These are phyloP conservation scores for Lecanicillium sp. DNA, from an alignment of 2,329 filamentous ascomycete genomes.

Conservation along the genomic window DNA sequence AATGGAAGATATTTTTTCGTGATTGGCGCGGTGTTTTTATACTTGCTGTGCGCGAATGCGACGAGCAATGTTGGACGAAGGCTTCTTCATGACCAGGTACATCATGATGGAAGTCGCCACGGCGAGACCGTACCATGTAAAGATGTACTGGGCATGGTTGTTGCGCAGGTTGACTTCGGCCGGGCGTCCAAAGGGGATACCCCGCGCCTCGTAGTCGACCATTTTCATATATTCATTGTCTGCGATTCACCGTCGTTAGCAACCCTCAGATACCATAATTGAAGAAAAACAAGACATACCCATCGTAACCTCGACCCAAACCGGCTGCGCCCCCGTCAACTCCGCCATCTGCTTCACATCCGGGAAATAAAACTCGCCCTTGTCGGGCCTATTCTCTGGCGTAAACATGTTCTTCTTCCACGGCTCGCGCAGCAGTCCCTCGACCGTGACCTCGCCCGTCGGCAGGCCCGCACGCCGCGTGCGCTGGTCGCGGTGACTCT, in stretches of 20 bases:
- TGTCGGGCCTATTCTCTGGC: slow-evolving; percentile 76
- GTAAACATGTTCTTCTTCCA: slow-evolving; percentile 99
- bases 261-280: background rate
- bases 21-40: slow-evolving; percentile 5
- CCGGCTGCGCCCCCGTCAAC: slow-evolving; percentile 71
- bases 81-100: slow-evolving; percentile 89
- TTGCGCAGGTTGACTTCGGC: slow-evolving; percentile 91
- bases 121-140: slow-evolving; percentile 90
- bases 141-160: slow-evolving; percentile 97
- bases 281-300: slow-evolving; percentile 39
- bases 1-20: slow-evolving; percentile 5
- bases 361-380: slow-evolving; percentile 87
- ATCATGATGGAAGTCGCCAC: slow-evolving; percentile 89
- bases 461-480: slow-evolving; percentile 61
- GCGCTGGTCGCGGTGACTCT: slow-evolving; percentile 59
- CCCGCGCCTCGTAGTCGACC: slow-evolving; percentile 68
- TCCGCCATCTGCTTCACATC: slow-evolving; percentile 88
- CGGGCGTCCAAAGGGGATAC: slow-evolving; percentile 80
- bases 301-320: slow-evolving; percentile 97
- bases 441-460: slow-evolving; percentile 63
- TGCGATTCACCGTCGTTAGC: slow-evolving; percentile 25
- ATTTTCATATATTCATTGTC: slow-evolving; percentile 71
- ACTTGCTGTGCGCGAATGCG: slow-evolving; percentile 56
- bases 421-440: slow-evolving; percentile 79
- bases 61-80: slow-evolving; percentile 62